Percentiles rank a stretch among this genome's conserved stretches.
Evolutionary conservation across 179 eudicot genomes (phyloP).

Genomic region (Beta corolliflora): DNA sequence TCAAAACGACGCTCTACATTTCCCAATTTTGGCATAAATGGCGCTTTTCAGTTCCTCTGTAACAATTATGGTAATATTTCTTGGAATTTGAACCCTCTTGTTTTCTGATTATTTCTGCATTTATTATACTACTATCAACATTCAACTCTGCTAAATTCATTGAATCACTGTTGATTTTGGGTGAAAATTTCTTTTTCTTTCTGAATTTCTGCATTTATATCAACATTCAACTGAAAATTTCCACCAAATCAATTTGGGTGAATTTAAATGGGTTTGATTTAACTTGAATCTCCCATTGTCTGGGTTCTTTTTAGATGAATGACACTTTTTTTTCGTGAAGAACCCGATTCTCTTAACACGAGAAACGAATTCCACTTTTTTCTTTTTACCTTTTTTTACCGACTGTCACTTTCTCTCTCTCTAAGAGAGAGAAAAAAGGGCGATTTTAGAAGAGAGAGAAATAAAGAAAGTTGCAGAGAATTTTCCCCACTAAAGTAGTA

Average conservation of each 20-base stretch:
- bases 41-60: not conserved
- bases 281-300: too few relatives aligned
- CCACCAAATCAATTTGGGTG: too few relatives aligned
- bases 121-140: too few relatives aligned
- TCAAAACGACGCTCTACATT: not conserved
- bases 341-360: constrained; percentile 30
- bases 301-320: too few relatives aligned
- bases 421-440: not conserved
- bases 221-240: too few relatives aligned
- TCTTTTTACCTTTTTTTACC: not conserved
- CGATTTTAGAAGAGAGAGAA: not conserved
- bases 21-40: not conserved
- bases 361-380: constrained; percentile 27
- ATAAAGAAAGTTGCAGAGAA: too few relatives aligned
- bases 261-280: too few relatives aligned
- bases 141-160: too few relatives aligned
- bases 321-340: constrained; percentile 22
- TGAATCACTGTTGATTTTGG: too few relatives aligned
- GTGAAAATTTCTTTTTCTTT: not conserved
- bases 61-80: not conserved
- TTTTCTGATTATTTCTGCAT: not conserved
- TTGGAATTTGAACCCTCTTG: not conserved
- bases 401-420: too few relatives aligned
- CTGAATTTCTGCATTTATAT: not conserved
- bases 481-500: too few relatives aligned